Base-by-base conservation (phyloP, 2,329 filamentous ascomycete species). In the Fusarium sp. region DNA sequence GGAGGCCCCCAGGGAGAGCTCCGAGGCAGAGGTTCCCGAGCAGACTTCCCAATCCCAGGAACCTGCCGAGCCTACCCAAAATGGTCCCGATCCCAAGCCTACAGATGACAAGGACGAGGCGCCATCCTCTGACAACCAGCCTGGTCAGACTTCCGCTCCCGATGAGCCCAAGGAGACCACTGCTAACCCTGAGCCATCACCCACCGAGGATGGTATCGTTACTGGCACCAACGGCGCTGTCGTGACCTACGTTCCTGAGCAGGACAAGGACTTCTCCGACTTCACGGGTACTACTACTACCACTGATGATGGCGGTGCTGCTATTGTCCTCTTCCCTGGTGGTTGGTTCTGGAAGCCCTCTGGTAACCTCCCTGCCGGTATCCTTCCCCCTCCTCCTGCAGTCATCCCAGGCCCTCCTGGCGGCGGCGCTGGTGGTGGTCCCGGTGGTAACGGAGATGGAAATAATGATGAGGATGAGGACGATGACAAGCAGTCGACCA, bases 341-440 rank as follows among this genome's bases (percentile, higher is more conserved):
- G 59, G 59, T 16, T 62, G 59, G 59, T 62, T 61, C 29, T 62
- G 59, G 59, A 62, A 62, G 24, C 59, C 59, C 0, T 63, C 56
- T n/a, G 59, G 56, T 7, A 63, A 61, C 15, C 45, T 61, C 2
- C 59, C 56, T 0, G 56, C 22, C 8, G 57, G 59, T 10, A 46
- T 27, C 1, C 18, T 62, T 0, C 59, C 59, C 7, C 24, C 32
- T 0, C 57, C 59, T 12, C 59, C 59, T 24, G 30, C 46, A 1
- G 20, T n/a, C 14, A 30, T 30, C 2, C n/a, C 40, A 0, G 50
- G 50, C 3, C 57, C 59, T 2, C 8, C 5, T 9, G 50, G 50
- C 3, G 59, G 57, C 9, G 44, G 43, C 1, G 43, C 25, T 6
- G 22, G 59, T 2, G 44, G 55, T 5, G 30, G 25, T 2, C 42